phyloP scores from a whole-genome alignment of 1,284 basidiomycete genomes.

The Mycosarcoma mackinlayi region DNA sequence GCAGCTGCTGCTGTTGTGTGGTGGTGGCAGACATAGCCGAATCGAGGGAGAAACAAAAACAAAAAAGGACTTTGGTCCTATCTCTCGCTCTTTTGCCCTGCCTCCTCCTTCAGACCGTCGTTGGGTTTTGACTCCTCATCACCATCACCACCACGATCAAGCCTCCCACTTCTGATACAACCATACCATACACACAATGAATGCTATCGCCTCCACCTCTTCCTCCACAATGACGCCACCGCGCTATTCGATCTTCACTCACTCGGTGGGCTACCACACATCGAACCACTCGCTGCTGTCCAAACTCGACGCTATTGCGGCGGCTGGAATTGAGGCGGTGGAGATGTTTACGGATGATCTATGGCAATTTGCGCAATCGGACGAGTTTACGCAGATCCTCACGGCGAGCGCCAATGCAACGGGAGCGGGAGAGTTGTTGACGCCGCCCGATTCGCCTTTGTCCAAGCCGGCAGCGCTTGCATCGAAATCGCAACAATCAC shows the following conservation, averaged over 20 bases:
- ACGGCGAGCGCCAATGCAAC: background rate
- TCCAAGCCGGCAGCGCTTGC: background rate
- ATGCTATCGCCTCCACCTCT: background rate
- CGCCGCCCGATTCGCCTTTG: constrained; percentile 17
- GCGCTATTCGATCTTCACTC: constrained; percentile 35
- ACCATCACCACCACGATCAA: background rate
- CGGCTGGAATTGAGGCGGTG: constrained; percentile 15
- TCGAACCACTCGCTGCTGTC: constrained; percentile 12
- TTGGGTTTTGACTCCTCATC: too few relatives aligned
- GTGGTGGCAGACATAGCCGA: too few relatives aligned
- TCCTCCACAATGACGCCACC: background rate
- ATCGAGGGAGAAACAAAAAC: too few relatives aligned
- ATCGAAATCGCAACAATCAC: too few relatives aligned
- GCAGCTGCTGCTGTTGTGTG: too few relatives aligned
- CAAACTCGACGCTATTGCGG: constrained; percentile 22
- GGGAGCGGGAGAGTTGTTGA: constrained; percentile 1
- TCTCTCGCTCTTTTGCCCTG: too few relatives aligned
- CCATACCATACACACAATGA: too few relatives aligned
- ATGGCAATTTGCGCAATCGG: constrained; percentile 7
- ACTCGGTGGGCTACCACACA: constrained; percentile 29
- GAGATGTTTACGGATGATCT: constrained; percentile 44
- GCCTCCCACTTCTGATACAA: too few relatives aligned
- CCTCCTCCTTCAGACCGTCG: too few relatives aligned
- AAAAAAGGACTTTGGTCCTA: too few relatives aligned
- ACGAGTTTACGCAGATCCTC: background rate